A percentile compares a stretch with the other conserved stretches of the same genome.
Evolutionary conservation across 1,139 yeast genomes (phyloP).

Genomic region (Yamadazyma conglobata): DNA sequence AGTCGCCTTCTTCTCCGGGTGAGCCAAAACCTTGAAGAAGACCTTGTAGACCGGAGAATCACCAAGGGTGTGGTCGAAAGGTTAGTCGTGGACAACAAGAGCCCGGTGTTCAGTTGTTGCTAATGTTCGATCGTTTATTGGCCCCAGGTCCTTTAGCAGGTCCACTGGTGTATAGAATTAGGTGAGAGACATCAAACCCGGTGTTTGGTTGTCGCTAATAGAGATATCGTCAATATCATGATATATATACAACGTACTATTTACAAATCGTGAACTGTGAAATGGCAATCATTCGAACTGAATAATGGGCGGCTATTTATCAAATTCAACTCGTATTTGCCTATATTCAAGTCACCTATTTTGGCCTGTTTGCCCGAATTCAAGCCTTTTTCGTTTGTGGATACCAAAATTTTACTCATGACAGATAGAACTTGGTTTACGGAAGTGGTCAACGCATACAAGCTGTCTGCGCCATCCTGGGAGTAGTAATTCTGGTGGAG

Average conservation of each 20-base stretch:
- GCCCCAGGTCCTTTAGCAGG: too few species aligned
- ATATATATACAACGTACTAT: too few species aligned
- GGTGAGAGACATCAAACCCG: too few species aligned
- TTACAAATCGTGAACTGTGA: slow-evolving; percentile 4
- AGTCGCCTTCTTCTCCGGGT: too few species aligned
- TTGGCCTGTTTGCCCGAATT: slow-evolving; percentile 17
- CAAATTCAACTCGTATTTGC: slow-evolving; percentile 38
- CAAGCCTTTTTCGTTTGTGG: slow-evolving; percentile 25
- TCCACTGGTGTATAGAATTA: too few species aligned
- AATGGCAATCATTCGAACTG: slow-evolving; percentile 23
- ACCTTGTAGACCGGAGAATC: slow-evolving; percentile 3
- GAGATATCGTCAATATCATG: too few species aligned
- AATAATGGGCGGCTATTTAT: slow-evolving; percentile 34
- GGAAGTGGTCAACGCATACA: slow-evolving; percentile 24
- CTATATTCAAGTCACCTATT: slow-evolving; percentile 40
- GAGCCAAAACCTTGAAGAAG: slow-evolving; percentile 4
- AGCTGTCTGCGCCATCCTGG: slow-evolving; percentile 3
- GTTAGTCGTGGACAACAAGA: slow-evolving; percentile 51
- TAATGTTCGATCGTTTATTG: too few species aligned
- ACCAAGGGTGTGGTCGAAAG: slow-evolving; percentile 45
- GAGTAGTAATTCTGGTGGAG: slow-evolving; percentile 28
- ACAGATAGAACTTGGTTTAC: slow-evolving; percentile 50
- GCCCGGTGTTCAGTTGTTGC: slow-evolving; percentile 75
- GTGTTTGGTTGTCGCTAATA: too few species aligned
- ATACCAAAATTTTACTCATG: slow-evolving; percentile 43